Evolutionary conservation across 2,329 filamentous ascomycete species (phyloP).

Genomic region (Sporothrix sp.): DNA sequence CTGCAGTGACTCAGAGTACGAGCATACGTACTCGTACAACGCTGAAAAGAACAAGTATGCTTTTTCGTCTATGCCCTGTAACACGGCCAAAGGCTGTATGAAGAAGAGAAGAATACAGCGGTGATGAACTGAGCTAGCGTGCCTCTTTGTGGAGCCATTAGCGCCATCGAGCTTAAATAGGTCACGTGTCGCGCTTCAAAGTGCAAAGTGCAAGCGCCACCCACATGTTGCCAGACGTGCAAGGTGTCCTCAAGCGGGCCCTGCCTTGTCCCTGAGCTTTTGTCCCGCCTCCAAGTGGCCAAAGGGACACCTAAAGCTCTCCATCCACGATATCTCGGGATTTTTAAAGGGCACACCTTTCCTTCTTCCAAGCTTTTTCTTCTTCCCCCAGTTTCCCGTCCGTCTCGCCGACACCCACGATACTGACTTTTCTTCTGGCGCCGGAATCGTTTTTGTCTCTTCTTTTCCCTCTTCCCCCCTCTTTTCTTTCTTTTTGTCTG

Average conservation of each 20-base stretch:
- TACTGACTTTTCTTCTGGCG: background rate
- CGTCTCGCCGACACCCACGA: background rate
- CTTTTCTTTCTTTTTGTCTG: constrained; percentile 7
- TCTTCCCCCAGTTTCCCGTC: background rate
- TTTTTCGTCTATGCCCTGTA: too few species aligned
- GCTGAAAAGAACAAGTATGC: background rate
- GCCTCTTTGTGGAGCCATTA: too few species aligned
- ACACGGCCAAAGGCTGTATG: too few species aligned
- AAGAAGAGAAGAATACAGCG: too few species aligned
- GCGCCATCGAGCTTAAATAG: too few species aligned
- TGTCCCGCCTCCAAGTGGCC: constrained; percentile 1
- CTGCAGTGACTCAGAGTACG: background rate
- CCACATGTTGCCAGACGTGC: constrained; percentile 14
- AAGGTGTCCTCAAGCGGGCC: constrained; percentile 20
- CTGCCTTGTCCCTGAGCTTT: constrained; percentile 11
- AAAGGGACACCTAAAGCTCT: constrained; percentile 10
- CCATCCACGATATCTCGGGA: background rate
- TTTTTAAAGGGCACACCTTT: constrained; percentile 5
- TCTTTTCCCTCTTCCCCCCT: constrained; percentile 5
- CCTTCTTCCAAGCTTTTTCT: background rate
- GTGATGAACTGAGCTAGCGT: too few species aligned
- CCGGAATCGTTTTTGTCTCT: constrained; percentile 13
- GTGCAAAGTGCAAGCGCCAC: constrained; percentile 3
- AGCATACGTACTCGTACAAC: background rate
- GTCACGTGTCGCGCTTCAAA: constrained; percentile 4